phyloP scores from a whole-genome alignment of 2,329 filamentous ascomycete genomes.

The Coniochaeta prunicola region DNA sequence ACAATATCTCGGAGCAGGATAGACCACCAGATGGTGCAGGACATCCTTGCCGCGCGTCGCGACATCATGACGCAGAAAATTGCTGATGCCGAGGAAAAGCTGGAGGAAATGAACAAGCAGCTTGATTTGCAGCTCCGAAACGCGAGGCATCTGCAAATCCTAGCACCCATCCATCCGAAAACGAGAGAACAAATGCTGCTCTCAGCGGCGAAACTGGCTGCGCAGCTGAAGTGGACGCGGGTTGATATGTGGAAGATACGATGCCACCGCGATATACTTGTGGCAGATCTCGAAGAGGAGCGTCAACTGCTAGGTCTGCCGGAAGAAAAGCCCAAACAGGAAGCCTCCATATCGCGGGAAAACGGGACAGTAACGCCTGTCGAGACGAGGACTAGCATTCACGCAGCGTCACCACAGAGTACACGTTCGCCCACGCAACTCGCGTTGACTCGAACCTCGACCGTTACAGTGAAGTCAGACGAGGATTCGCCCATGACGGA shows the following conservation, averaged over 20 bases:
- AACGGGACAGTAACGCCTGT: constrained; percentile 16
- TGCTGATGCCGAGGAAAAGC: constrained; percentile 70
- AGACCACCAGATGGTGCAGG: constrained; percentile 75
- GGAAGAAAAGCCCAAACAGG: constrained; percentile 13
- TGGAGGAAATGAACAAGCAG: constrained; percentile 65
- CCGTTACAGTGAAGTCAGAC: constrained; percentile 20
- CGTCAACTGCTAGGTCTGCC: constrained; percentile 31
- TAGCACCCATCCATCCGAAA: constrained; percentile 87
- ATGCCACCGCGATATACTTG: constrained; percentile 83
- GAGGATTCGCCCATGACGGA: constrained; percentile 33
- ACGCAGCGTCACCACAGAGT: constrained; percentile 24
- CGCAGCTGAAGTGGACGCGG: constrained; percentile 87
- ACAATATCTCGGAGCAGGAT: constrained; percentile 66
- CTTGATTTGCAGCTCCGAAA: constrained; percentile 81
- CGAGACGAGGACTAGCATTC: constrained; percentile 27
- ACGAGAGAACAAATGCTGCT: constrained; percentile 81
- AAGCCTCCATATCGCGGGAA: constrained; percentile 5
- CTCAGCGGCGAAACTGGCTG: constrained; percentile 75
- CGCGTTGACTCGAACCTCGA: constrained; percentile 23
- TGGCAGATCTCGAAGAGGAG: constrained; percentile 81
- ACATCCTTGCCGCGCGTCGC: constrained; percentile 75
- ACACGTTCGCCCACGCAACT: constrained; percentile 25
- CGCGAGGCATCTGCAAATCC: constrained; percentile 78
- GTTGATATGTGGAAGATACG: constrained; percentile 89
- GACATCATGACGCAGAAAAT: constrained; percentile 82